These are phyloP conservation scores for Solanum chilense DNA, from an alignment of 257 asterid species.

Conservation along the genomic window DNA sequence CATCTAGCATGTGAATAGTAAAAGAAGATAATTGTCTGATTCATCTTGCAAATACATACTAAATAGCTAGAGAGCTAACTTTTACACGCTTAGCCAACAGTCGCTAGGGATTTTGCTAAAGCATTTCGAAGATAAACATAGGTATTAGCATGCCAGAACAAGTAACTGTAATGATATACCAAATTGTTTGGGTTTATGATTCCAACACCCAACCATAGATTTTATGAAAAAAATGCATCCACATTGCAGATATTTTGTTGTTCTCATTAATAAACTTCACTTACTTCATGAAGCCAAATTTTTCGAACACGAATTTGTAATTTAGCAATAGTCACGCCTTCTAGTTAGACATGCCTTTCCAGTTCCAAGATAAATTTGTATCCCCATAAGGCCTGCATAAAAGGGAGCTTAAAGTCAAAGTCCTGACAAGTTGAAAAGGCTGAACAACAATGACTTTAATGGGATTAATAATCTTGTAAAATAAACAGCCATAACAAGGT, in stretches of 20 bases:
- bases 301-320: background rate
- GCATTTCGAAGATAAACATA: background rate
- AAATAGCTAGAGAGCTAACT: background rate
- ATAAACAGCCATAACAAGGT: background rate
- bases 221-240: background rate
- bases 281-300: background rate
- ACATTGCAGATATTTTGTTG: background rate
- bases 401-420: background rate
- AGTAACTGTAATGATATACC: background rate
- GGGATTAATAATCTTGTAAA: background rate
- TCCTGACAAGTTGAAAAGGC: background rate
- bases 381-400: conserved; percentile 10
- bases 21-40: background rate
- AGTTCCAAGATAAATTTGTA: conserved; percentile 5
- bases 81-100: background rate
- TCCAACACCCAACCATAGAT: background rate
- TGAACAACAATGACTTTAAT: background rate
- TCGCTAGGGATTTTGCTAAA: background rate
- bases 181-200: background rate
- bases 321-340: background rate
- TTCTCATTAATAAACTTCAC: background rate
- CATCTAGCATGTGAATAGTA: background rate
- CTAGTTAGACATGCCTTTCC: conserved; percentile 7
- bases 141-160: background rate
- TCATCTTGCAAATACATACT: background rate